Evolutionary conservation across 768 basidiomycete species (phyloP).

Genomic region (Imleria badia): DNA sequence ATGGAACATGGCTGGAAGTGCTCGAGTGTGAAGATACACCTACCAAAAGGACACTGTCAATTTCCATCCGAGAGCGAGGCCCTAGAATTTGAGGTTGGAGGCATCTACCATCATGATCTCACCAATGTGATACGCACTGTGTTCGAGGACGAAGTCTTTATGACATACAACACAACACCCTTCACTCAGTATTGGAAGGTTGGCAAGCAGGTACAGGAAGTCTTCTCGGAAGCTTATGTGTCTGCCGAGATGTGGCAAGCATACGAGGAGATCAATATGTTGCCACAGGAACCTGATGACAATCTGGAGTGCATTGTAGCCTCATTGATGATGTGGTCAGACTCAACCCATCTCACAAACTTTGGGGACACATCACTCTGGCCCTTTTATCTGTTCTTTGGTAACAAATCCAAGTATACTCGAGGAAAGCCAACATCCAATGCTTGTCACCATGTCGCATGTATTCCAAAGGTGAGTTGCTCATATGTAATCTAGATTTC

Average conservation of each 20-base stretch:
- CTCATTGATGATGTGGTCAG: slow-evolving; percentile 5
- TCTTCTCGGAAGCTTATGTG: not conserved
- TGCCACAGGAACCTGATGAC: not conserved
- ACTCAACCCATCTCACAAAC: slow-evolving; percentile 22
- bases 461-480: not conserved
- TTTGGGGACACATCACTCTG: slow-evolving; percentile 12
- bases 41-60: no score
- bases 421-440: not conserved
- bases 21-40: no score
- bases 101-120: not conserved
- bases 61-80: no score
- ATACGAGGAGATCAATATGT: not conserved
- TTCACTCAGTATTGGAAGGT: not conserved
- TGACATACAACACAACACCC: not conserved
- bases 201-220: not conserved
- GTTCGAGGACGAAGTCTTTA: not conserved
- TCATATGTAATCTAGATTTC: not conserved
- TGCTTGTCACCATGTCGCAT: slow-evolving; percentile 12
- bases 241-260: slow-evolving; percentile 4
- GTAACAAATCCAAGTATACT: slow-evolving; percentile 14
- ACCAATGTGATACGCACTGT: not conserved
- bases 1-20: no score
- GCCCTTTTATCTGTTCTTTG: slow-evolving; percentile 18
- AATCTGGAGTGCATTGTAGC: not conserved
- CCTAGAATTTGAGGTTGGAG: not conserved